Conservation (phyloP, 2,329 filamentous ascomycete species). For the Talaromyces rugulosus region DNA sequence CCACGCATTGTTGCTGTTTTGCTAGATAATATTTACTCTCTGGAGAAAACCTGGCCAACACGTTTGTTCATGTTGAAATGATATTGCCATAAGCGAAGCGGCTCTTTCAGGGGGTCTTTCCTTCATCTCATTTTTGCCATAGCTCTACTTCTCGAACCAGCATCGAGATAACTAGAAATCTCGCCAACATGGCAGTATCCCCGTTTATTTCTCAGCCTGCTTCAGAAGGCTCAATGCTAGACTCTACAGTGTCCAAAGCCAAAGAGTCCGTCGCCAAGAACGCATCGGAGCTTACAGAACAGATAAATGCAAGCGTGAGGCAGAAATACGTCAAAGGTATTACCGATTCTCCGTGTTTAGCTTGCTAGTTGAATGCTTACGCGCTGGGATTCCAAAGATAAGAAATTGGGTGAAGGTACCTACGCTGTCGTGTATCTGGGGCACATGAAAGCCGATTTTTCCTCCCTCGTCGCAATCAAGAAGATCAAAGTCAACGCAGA, state of each 20-base stretch:
- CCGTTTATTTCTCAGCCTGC: slow-evolving; percentile 38
- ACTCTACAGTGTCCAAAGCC: slow-evolving; percentile 28
- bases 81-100: not conserved
- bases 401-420: slow-evolving; percentile 91
- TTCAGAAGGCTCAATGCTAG: slow-evolving; percentile 27
- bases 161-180: not conserved
- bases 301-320: slow-evolving; percentile 76
- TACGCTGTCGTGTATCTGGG: slow-evolving; percentile 95
- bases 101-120: not conserved
- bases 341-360: slow-evolving; percentile 9
- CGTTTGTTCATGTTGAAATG: not conserved
- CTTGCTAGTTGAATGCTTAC: not conserved
- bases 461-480: slow-evolving; percentile 67
- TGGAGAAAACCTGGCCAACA: not conserved
- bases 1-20: not conserved
- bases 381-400: slow-evolving; percentile 51
- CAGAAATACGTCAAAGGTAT: slow-evolving; percentile 84
- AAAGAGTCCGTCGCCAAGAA: slow-evolving; percentile 32
- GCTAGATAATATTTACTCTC: not conserved
- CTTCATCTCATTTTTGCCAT: not conserved
- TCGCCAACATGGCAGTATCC: slow-evolving; percentile 37
- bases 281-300: slow-evolving; percentile 56
- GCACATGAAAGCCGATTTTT: slow-evolving; percentile 68
- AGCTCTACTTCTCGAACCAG: not conserved
- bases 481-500: slow-evolving; percentile 52